Evolutionary conservation across 805 yeast genomes (phyloP).

Genomic region (Ogataea populi-albae): DNA sequence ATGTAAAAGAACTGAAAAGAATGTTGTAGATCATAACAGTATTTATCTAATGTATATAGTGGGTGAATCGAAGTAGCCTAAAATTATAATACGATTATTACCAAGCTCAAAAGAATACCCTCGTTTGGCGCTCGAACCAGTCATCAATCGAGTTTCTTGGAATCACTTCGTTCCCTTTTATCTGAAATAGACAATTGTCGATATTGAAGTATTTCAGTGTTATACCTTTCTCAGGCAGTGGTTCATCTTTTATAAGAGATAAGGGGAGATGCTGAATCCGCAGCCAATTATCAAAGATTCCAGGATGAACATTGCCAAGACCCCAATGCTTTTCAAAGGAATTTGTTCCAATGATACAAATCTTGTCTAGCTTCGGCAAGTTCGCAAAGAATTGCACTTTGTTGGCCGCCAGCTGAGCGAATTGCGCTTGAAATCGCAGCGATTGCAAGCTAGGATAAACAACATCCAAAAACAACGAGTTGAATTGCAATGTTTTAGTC

Average conservation of each 20-base stretch:
- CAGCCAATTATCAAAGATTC: slow-evolving; percentile 55
- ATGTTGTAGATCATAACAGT: slow-evolving; percentile 5
- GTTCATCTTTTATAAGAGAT: slow-evolving; percentile 29
- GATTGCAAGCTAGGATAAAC: slow-evolving; percentile 31
- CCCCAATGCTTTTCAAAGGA: slow-evolving; percentile 59
- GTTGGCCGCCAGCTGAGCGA: slow-evolving; percentile 32
- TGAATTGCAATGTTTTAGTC: slow-evolving; percentile 17
- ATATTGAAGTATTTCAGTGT: slow-evolving; percentile 43
- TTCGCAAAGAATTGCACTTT: slow-evolving; percentile 27
- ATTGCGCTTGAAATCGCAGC: slow-evolving; percentile 38
- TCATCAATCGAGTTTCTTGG: slow-evolving; percentile 47
- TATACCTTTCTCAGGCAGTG: slow-evolving; percentile 7
- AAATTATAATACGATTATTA: neutral
- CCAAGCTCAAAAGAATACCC: slow-evolving; percentile 12
- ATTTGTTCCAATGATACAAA: slow-evolving; percentile 48
- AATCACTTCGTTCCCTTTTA: slow-evolving; percentile 23
- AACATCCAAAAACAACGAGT: slow-evolving; percentile 10
- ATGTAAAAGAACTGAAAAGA: slow-evolving; percentile 11
- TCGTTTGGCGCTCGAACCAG: slow-evolving; percentile 41
- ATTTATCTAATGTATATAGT: slow-evolving; percentile 7
- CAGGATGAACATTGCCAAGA: slow-evolving; percentile 50
- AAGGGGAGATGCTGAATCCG: slow-evolving; percentile 53
- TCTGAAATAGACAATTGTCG: slow-evolving; percentile 48
- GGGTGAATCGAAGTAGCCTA: neutral
- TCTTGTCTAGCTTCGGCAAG: slow-evolving; percentile 30